Percentiles rank a stretch among this genome's conserved stretches.
Conservation (phyloP, 2,329 filamentous ascomycete genomes). For the Dryadomyces quercivorus region DNA sequence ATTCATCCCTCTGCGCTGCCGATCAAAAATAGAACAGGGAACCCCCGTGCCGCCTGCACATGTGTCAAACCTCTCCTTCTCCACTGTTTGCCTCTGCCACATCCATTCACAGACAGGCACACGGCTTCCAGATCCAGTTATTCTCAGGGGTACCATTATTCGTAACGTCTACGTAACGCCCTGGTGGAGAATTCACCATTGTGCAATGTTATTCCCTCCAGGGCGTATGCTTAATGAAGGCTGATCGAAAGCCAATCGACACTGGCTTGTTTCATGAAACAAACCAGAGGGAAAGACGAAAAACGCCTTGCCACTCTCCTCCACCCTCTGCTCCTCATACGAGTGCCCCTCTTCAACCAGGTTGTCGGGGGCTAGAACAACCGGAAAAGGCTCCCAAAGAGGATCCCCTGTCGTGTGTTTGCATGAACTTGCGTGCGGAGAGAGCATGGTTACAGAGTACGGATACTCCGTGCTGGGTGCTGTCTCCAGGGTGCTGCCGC, state of each 20-base stretch:
- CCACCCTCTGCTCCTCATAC: not conserved
- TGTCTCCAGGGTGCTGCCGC: no score
- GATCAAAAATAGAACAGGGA: not conserved
- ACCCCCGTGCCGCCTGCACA: no score
- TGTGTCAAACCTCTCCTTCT: no score
- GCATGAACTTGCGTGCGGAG: no score
- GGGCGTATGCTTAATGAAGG: not conserved
- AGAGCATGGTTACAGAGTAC: no score
- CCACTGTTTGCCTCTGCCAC: no score
- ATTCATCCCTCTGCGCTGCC: not conserved
- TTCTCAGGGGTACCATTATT: not conserved
- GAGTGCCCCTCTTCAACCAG: not conserved
- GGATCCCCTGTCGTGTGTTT: no score
- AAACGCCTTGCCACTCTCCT: not conserved
- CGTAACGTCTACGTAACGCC: slow-evolving; percentile 2
- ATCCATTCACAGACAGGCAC: no score
- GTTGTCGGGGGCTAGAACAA: no score
- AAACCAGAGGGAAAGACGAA: not conserved
- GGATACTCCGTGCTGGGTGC: no score
- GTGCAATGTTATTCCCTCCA: not conserved
- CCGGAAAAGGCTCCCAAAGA: no score
- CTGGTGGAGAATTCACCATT: not conserved
- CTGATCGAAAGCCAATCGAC: not conserved
- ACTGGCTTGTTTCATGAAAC: not conserved
- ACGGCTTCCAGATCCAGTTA: not conserved